Evolutionary conservation across 495 filamentous ascomycete genomes (phyloP), one percentile per base, ranked within the genome.

Genomic region (Neurospora sp.): DNA sequence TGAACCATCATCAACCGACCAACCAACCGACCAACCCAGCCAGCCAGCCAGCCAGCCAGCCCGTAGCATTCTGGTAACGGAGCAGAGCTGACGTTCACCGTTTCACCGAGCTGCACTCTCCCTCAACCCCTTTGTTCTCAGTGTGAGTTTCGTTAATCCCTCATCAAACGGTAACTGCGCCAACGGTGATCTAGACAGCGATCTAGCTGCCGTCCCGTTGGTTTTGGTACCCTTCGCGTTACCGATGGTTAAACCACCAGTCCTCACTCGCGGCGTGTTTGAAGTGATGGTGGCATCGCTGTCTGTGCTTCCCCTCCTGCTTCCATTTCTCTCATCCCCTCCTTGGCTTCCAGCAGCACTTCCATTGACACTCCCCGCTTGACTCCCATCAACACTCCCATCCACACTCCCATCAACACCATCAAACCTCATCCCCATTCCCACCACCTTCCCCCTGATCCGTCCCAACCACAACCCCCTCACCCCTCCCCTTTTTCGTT

Each of bases 401-500:
- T 28, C 5, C 0, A 5, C 48, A 15, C 21, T 28, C 10, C 13
- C 54, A 72, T 80, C 81, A 1, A 9, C 48, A 59, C 21, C 78
- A n/a, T 19, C 28, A 31, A 71, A 45, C 38, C 70, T 73, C 31
- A 71, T 73, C 10, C 78, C 74, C 69, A 78, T 62, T n/a, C 71
- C 74, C 70, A 71, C 74, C 15, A 77, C 74, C 54, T 78, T 62
- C 31, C 71, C 74, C 69, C 78, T 79, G 43, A 84, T 72, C 69
- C 83, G 73, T 0, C 84, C 84, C 8, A 82, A 80, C 80, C 89
- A 84, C 39, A 95, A 81, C 0, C 90, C 92, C 70, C 89, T 85
- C 5, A 96, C 87, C 1, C 92, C 93, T 9, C 93, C 93, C 39
- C 88, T 87, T 78, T 95, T 96, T 19, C 94, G 82, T 31, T 88